Base-by-base conservation (phyloP, 192 early-diverging fungal genomes). In the Backusella parvicylindrica region DNA sequence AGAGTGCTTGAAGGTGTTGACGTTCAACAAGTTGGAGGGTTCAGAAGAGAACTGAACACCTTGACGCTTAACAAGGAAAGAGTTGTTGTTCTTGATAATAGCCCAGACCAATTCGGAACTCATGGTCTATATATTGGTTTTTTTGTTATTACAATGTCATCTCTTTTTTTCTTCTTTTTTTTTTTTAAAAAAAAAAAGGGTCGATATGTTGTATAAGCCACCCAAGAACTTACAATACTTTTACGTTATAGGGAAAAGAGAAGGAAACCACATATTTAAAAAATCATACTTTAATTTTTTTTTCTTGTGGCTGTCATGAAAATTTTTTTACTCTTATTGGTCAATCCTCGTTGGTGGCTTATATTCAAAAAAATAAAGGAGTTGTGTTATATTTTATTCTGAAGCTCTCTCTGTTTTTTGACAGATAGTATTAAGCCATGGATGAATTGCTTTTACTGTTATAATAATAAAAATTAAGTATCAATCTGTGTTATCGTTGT, bases 1-100 rank as follows among this genome's bases (percentile, higher is more conserved):
- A 81, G 92, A 91, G 88, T 87, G 91, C 89, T 95, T 95, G 87
- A 86, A 91, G 63, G 92, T 86, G 89, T 96, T 89, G 77, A 84
- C 73, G 85, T 96, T 95, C 77, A 83, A 82, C 75, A 95, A 83
- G 90, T 95, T 95, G 69, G 86, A 85, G 70, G 86, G 82, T 83
- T 95, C 94, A 31, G 88, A 75, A 72, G 87, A 89, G 84, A 95
- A 87, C 79, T 91, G 85, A 72, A 85, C 84, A 64, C 93, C 93
- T 79, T 86, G 85, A 50, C 93, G 87, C 90, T 96, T 96, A 76
- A 95, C 89, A 68, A 96, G 83, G 87, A 89, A 96, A 75, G 91
- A 89, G 83, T 87, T 89, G 80, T 85, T 86, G 78, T 92, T 90
- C 85, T 90, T 92, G 86, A 92, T 88, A 82, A 90, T 86, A 79